Evolutionary conservation across 257 asterid species (phyloP), one percentile per base, ranked within the genome.

Genomic region (Fraxinus pennsylvanica): DNA sequence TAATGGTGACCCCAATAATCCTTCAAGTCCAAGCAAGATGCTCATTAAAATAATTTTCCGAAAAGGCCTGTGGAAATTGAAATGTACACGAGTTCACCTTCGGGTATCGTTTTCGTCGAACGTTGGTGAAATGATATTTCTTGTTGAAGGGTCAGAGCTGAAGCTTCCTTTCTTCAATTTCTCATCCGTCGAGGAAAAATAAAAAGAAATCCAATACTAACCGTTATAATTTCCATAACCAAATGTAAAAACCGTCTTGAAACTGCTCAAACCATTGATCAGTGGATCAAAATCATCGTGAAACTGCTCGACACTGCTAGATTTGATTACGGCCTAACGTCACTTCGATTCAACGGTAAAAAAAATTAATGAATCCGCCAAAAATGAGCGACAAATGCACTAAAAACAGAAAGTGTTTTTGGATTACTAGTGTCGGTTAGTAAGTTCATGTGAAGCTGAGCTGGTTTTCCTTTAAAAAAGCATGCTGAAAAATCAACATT

Each of bases 1-100:
- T 89, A 87, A 90, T 81, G 88, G 91, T 91, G 91, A 90, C 91
- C 92, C 93, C 91, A 86, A 83, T 81, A 57, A 93, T 90, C 91
- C 99, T 91, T 95, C 97, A 85, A 86, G 38, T 78, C 89, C 90
- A 92, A 93, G 98, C 75, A 86, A 89, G 80, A 76, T 78, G 43
- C 81, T 81, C 75, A 68, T 76, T 73, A 74, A 52, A 82, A 27
- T 21, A 63, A 61, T 39, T 79, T 29, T 38, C 63, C 69, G 10
- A 63, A 61, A 63, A 25, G 68, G 36, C 69, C 15, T 25, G 69
- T 63, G 33, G 13, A 63, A 63, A 63, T 63, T 27, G 69, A 25
- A 63, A 63, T 22, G 3, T 63, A 25, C 69, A 63, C 69, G 69
- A 25, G 33, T 25, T 83, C 76, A 79, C 82, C 81, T 82, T 66